These are phyloP conservation scores for Capsicum baccatum DNA, from an alignment of 257 asterid species.

Conservation along the genomic window DNA sequence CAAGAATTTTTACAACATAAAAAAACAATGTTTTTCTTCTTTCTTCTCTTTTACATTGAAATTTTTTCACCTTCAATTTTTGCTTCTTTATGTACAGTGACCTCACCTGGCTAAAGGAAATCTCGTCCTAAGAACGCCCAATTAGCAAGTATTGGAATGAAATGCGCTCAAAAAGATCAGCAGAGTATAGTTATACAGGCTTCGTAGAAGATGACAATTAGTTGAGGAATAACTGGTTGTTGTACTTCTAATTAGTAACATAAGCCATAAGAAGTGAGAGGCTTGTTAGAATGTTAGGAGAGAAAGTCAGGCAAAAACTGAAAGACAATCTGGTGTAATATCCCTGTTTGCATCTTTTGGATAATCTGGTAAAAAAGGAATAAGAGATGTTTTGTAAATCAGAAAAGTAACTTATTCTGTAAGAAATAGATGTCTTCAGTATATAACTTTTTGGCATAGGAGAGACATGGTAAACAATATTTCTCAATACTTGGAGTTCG, in stretches of 20 bases:
- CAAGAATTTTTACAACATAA: no score
- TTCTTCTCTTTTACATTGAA: no score
- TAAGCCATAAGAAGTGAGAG: background rate
- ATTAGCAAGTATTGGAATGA: background rate
- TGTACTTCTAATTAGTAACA: background rate
- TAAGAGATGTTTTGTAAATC: no score
- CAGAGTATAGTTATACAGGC: background rate
- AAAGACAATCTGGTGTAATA: background rate
- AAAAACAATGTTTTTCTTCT: no score
- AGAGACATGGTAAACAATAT: no score
- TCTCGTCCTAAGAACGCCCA: background rate
- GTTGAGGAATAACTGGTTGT: background rate
- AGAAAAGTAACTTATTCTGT: no score
- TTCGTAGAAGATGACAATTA: background rate
- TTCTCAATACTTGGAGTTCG: no score
- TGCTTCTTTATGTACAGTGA: no score
- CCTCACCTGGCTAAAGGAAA: background rate
- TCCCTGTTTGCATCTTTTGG: slow-evolving; percentile 4
- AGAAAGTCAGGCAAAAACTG: background rate
- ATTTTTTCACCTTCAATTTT: no score
- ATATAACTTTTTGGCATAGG: no score
- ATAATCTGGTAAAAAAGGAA: background rate
- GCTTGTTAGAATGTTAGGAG: background rate
- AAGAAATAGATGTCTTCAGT: no score
- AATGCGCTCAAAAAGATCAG: background rate